Conservation (phyloP, 768 basidiomycete genomes). For the Leucocoprinus leucothites region DNA sequence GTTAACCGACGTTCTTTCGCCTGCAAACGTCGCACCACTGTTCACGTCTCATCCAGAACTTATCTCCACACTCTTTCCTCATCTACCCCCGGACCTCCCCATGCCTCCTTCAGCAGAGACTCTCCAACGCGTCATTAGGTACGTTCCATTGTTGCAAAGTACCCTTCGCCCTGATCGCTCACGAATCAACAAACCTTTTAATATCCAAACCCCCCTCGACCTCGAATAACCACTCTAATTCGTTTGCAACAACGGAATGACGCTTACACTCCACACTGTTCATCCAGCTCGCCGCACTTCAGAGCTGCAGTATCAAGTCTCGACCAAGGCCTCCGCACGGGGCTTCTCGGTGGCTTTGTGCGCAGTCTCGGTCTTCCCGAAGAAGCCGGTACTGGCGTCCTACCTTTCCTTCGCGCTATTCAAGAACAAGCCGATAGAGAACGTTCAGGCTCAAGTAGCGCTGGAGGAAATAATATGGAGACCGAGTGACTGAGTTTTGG, state of each 20-base stretch:
- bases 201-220: not conserved
- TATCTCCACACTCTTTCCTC: slow-evolving; percentile 68
- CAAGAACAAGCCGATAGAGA: slow-evolving; percentile 68
- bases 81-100: slow-evolving; percentile 78
- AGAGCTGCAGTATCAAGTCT: slow-evolving; percentile 74
- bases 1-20: slow-evolving; percentile 73
- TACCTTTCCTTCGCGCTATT: slow-evolving; percentile 77
- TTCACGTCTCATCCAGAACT: slow-evolving; percentile 70
- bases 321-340: slow-evolving; percentile 82
- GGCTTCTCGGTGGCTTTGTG: slow-evolving; percentile 73
- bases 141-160: not conserved
- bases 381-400: slow-evolving; percentile 76
- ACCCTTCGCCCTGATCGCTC: not conserved
- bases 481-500: slow-evolving; percentile 50
- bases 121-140: slow-evolving; percentile 71
- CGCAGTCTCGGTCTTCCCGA: slow-evolving; percentile 78
- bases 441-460: slow-evolving; percentile 8
- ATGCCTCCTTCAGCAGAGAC: slow-evolving; percentile 64
- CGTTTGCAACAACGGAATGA: not conserved
- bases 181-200: not conserved
- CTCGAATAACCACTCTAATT: not conserved
- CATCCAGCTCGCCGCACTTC: slow-evolving; percentile 70
- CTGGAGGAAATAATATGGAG: slow-evolving; percentile 64
- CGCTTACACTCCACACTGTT: not conserved
- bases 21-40: slow-evolving; percentile 67